Conservation (phyloP, 2,329 filamentous ascomycete genomes). For the Chalaropsis thielavioides region DNA sequence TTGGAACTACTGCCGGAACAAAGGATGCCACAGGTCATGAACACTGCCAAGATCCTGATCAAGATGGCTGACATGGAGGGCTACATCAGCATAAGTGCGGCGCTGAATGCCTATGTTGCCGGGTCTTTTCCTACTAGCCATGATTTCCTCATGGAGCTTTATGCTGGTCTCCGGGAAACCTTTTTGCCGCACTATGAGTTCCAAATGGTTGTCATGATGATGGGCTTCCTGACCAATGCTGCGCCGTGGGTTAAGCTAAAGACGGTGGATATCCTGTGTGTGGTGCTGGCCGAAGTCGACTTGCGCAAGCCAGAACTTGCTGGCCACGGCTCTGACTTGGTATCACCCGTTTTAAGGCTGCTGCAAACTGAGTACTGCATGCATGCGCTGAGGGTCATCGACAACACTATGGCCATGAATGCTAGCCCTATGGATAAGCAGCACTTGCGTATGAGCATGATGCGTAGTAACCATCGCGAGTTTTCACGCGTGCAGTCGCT, state of each 20-base stretch:
- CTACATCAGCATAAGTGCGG: constrained; percentile 49
- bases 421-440: constrained; percentile 86
- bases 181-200: constrained; percentile 78
- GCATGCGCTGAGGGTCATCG: constrained; percentile 78
- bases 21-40: constrained; percentile 35
- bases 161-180: constrained; percentile 57
- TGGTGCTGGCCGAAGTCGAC: constrained; percentile 77
- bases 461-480: constrained; percentile 75
- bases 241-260: constrained; percentile 82
- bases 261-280: constrained; percentile 77
- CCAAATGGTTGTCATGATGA: constrained; percentile 71
- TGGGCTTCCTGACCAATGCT: constrained; percentile 81
- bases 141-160: constrained; percentile 62
- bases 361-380: constrained; percentile 89
- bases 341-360: constrained; percentile 78
- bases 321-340: constrained; percentile 81
- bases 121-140: constrained; percentile 51
- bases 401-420: constrained; percentile 90
- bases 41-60: constrained; percentile 55
- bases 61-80: constrained; percentile 60
- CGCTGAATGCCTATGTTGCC: constrained; percentile 55
- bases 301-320: constrained; percentile 86
- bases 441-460: constrained; percentile 96
- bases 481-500: constrained; percentile 88
- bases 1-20: constrained; percentile 50